phyloP scores from a whole-genome alignment of 352 stramenopile species.

The Phytophthora foliorum region DNA sequence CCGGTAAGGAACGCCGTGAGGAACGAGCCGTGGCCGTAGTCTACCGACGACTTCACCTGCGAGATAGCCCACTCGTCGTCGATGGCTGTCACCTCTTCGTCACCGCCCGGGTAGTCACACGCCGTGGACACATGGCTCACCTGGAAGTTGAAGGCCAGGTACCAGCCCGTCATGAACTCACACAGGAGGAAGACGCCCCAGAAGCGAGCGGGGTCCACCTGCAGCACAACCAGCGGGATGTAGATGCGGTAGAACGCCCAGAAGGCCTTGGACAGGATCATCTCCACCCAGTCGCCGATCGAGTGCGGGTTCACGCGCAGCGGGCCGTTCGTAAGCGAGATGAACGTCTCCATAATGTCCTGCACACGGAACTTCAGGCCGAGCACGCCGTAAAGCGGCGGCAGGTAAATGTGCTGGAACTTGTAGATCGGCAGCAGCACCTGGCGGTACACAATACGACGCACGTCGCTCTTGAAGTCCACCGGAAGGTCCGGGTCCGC shows the following conservation, averaged over 20 bases:
- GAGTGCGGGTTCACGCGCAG: slow-evolving; percentile 93
- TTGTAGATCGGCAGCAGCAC: slow-evolving; percentile 89
- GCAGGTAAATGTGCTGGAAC: slow-evolving; percentile 95
- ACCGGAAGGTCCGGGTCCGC: slow-evolving; percentile 95
- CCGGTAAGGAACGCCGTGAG: slow-evolving; percentile 95
- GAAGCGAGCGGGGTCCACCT: slow-evolving; percentile 67
- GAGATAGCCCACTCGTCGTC: slow-evolving; percentile 93
- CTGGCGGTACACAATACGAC: slow-evolving; percentile 90
- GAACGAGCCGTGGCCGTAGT: slow-evolving; percentile 90
- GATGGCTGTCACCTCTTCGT: slow-evolving; percentile 69
- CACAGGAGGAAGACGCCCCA: slow-evolving; percentile 87
- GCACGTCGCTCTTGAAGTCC: slow-evolving; percentile 88
- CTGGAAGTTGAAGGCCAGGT: slow-evolving; percentile 96
- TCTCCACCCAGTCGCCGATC: slow-evolving; percentile 75
- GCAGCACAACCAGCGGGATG: slow-evolving; percentile 85
- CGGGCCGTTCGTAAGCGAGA: slow-evolving; percentile 89
- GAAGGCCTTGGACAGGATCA: slow-evolving; percentile 91
- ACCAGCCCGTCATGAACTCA: slow-evolving; percentile 93
- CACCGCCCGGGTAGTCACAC: slow-evolving; percentile 88
- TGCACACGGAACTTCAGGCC: slow-evolving; percentile 94
- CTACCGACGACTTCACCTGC: slow-evolving; percentile 95
- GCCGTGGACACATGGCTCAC: slow-evolving; percentile 92
- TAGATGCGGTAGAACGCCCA: slow-evolving; percentile 93
- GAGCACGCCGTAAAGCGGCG: slow-evolving; percentile 95
- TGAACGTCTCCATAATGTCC: slow-evolving; percentile 92